Evolutionary conservation across 106 monocot species (phyloP).

Genomic region (Gastrodia elata): DNA sequence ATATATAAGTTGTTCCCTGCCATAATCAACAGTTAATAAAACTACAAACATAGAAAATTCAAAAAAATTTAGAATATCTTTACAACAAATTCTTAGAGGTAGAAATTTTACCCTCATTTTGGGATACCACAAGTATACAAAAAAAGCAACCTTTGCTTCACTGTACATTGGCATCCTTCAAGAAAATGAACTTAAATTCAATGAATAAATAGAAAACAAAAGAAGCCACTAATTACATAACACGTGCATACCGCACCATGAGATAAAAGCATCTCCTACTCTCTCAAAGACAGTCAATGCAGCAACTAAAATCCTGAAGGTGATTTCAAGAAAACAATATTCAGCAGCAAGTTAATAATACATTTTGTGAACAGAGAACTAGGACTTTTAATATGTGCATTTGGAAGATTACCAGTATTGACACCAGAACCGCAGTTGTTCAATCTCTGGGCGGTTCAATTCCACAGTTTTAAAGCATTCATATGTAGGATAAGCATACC

Average conservation of each 20-base stretch:
- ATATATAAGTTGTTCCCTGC: conserved; percentile 79
- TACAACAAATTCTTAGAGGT: no score
- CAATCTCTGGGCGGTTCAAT: conserved; percentile 57
- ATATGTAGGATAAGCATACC: conserved; percentile 67
- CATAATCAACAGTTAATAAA: background rate
- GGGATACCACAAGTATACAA: conserved; percentile 87
- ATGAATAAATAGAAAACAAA: background rate
- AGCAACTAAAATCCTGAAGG: conserved; percentile 78
- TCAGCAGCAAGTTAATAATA: background rate
- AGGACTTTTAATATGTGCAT: background rate
- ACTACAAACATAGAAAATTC: background rate
- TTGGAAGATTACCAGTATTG: conserved; percentile 49
- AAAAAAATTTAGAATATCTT: no score
- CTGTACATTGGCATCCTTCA: conserved; percentile 85
- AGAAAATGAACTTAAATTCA: background rate
- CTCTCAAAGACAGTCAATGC: conserved; percentile 61
- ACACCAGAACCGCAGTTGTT: conserved; percentile 60
- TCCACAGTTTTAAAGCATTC: conserved; percentile 66
- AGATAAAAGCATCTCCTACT: conserved; percentile 62
- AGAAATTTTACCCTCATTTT: conserved; percentile 59
- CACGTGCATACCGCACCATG: conserved; percentile 43
- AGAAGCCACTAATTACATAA: background rate
- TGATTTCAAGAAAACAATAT: background rate
- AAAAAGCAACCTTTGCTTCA: conserved; percentile 86
- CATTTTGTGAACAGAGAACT: background rate